Evolutionary conservation across 306 rosid genomes (phyloP).

Genomic region (Casuarina equisetifolia): DNA sequence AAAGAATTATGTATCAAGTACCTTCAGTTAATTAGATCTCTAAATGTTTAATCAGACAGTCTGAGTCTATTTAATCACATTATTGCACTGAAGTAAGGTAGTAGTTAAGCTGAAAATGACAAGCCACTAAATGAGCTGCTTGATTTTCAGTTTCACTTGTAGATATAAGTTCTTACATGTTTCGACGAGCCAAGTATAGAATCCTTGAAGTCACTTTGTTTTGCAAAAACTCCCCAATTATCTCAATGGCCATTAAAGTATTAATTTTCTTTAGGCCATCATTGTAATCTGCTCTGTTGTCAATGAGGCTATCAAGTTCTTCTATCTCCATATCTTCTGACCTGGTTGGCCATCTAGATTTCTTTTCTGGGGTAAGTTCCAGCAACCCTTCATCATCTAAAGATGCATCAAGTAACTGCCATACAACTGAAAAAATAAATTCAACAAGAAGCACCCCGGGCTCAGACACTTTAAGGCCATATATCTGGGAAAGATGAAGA

Average conservation of each 20-base stretch:
- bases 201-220: conserved; percentile 69
- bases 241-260: conserved; percentile 67
- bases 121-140: conserved; percentile 13
- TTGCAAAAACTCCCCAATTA: conserved; percentile 64
- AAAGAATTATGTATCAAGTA: conserved; percentile 15
- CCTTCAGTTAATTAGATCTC: conserved; percentile 17
- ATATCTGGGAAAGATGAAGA: conserved; percentile 76
- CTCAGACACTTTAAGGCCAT: conserved; percentile 56
- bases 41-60: conserved; percentile 19
- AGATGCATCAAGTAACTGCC: conserved; percentile 89
- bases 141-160: conserved; percentile 26
- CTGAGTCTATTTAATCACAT: not conserved
- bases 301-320: conserved; percentile 45
- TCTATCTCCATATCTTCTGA: conserved; percentile 66
- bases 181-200: conserved; percentile 64
- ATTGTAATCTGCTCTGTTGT: conserved; percentile 46
- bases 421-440: conserved; percentile 71
- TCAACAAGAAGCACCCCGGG: conserved; percentile 79
- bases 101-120: not conserved
- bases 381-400: conserved; percentile 83
- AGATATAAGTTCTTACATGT: conserved; percentile 62
- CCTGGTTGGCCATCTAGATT: conserved; percentile 59
- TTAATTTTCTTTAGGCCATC: conserved; percentile 57
- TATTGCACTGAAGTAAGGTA: not conserved
- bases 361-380: conserved; percentile 57